Evolutionary conservation across 192 early-diverging fungal genomes (phyloP).

Genomic region (Glomus cerebriforme): DNA sequence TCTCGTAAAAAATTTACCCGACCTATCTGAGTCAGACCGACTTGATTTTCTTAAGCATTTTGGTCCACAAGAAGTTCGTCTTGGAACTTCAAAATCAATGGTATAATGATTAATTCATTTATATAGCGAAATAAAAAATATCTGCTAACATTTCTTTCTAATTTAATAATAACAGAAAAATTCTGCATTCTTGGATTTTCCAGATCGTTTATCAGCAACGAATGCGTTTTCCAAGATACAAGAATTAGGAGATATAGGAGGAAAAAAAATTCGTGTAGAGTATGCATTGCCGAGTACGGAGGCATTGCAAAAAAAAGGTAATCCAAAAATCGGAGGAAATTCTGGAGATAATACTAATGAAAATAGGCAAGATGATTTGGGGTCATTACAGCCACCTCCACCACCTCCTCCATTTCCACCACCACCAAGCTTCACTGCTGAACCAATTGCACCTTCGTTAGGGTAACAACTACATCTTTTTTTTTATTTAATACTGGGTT

Average conservation of each 20-base stretch:
- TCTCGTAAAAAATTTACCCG: slow-evolving; percentile 27
- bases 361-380: neutral
- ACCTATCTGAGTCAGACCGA: slow-evolving; percentile 14
- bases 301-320: slow-evolving; percentile 19
- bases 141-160: too few species aligned
- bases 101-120: neutral
- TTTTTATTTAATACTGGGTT: neutral
- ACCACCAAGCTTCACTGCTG: slow-evolving; percentile 9
- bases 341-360: neutral
- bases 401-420: slow-evolving; percentile 28
- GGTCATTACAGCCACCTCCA: slow-evolving; percentile 14
- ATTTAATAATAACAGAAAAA: slow-evolving; percentile 34
- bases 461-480: slow-evolving; percentile 23
- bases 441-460: slow-evolving; percentile 35
- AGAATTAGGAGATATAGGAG: slow-evolving; percentile 27
- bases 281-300: slow-evolving; percentile 42
- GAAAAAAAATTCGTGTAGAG: slow-evolving; percentile 41
- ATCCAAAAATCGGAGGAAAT: neutral
- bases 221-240: slow-evolving; percentile 36
- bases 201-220: slow-evolving; percentile 35
- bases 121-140: too few species aligned
- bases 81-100: slow-evolving; percentile 1
- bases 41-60: slow-evolving; percentile 20
- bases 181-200: slow-evolving; percentile 46
- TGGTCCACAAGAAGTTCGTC: slow-evolving; percentile 21